phyloP scores from a whole-genome alignment of 2,329 filamentous ascomycete genomes.

The Trichophyton equinum region DNA sequence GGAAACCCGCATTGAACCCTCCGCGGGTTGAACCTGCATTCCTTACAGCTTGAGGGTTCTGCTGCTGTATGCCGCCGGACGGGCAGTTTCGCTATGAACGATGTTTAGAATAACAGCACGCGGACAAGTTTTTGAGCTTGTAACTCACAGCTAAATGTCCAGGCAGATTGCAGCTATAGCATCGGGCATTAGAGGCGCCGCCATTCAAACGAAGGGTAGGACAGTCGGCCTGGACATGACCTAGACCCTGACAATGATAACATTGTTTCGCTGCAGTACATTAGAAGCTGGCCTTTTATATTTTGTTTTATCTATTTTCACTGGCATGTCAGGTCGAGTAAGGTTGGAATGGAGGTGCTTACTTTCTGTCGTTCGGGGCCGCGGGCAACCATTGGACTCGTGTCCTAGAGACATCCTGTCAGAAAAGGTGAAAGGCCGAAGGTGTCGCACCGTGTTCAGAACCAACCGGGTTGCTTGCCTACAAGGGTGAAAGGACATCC shows the following conservation, averaged over 20 bases:
- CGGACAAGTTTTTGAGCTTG: neutral
- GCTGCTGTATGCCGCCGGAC: conserved; percentile 42
- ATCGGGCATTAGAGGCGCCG: conserved; percentile 65
- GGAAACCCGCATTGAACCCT: conserved; percentile 47
- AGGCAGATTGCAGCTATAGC: conserved; percentile 90
- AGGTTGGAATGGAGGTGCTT: conserved; percentile 25
- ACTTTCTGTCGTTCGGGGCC: conserved; percentile 89
- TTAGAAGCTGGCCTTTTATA: neutral
- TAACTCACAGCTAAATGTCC: conserved; percentile 75
- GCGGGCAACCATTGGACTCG: conserved; percentile 94
- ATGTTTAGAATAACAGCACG: neutral
- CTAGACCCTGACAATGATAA: conserved; percentile 98
- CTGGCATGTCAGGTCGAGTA: neutral
- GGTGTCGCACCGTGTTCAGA: neutral
- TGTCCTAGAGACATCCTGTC: conserved; percentile 46
- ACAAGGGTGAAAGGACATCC: conserved; percentile 1
- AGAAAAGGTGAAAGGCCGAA: neutral
- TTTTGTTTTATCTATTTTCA: neutral
- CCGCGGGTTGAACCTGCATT: conserved; percentile 55
- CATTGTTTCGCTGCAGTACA: conserved; percentile 69
- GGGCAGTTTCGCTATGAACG: conserved; percentile 14
- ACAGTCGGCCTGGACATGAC: conserved; percentile 97
- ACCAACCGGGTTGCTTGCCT: conserved; percentile 37
- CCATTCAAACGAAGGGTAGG: conserved; percentile 87
- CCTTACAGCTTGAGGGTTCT: conserved; percentile 48